phyloP scores from a whole-genome alignment of 1,284 basidiomycete species.

The Cystobasidium sp. region DNA sequence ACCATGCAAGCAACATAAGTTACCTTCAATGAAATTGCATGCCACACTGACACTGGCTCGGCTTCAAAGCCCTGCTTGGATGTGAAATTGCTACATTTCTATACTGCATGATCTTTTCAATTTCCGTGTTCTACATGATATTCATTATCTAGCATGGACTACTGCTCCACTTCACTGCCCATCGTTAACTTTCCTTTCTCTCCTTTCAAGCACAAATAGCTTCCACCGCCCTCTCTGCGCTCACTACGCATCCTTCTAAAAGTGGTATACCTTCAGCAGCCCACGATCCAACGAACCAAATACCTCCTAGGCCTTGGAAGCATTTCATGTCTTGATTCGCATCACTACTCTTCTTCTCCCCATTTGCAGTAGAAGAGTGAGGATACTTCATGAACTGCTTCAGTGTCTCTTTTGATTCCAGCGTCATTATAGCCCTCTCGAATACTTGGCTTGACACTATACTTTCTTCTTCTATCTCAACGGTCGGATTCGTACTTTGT shows the following conservation, averaged over 20 bases:
- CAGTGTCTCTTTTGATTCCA: slow-evolving; percentile 19
- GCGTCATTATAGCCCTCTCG: slow-evolving; percentile 36
- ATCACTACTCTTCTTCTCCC: neutral
- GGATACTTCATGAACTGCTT: slow-evolving; percentile 22
- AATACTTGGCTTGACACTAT: slow-evolving; percentile 31
- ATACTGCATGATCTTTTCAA: too few relatives aligned
- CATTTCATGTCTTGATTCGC: neutral
- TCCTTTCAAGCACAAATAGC: slow-evolving; percentile 21
- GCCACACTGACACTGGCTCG: too few relatives aligned
- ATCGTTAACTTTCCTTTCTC: neutral
- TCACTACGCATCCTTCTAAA: slow-evolving; percentile 58
- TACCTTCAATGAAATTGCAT: too few relatives aligned
- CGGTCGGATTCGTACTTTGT: slow-evolving; percentile 42
- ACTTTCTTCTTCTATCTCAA: slow-evolving; percentile 7
- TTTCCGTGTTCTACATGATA: too few relatives aligned
- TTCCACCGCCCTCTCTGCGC: slow-evolving; percentile 54
- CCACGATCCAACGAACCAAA: slow-evolving; percentile 57
- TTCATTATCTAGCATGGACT: neutral
- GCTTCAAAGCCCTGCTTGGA: too few relatives aligned
- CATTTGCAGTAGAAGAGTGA: neutral
- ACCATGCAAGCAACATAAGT: too few relatives aligned
- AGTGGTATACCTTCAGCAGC: slow-evolving; percentile 59
- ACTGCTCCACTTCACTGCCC: neutral
- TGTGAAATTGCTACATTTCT: too few relatives aligned
- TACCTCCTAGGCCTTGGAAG: slow-evolving; percentile 45